A percentile compares a stretch with the other conserved stretches of the same genome.
Evolutionary conservation across 2,329 filamentous ascomycete species (phyloP).

Genomic region (Verruconis gallopava): DNA sequence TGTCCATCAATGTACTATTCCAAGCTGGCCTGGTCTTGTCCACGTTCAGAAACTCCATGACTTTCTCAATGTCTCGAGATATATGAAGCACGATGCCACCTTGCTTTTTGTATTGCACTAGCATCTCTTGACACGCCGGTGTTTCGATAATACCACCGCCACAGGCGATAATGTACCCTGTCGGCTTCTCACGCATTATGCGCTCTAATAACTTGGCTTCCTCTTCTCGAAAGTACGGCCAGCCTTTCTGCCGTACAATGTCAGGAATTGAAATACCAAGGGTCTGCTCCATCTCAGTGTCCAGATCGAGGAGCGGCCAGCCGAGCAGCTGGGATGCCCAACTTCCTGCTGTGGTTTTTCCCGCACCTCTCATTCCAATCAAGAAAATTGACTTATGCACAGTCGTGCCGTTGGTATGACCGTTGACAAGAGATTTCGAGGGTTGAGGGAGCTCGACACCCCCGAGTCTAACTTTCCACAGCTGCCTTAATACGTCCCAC

Average conservation of each 20-base stretch:
- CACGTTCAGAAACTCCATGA: slow-evolving; percentile 75
- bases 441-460: slow-evolving; percentile 51
- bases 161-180: slow-evolving; percentile 76
- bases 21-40: slow-evolving; percentile 91
- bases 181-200: slow-evolving; percentile 60
- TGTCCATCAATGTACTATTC: slow-evolving; percentile 78
- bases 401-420: slow-evolving; percentile 23
- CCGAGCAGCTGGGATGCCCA: slow-evolving; percentile 70
- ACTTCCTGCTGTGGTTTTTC: slow-evolving; percentile 83
- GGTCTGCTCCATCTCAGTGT: slow-evolving; percentile 68
- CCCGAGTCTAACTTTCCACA: slow-evolving; percentile 63
- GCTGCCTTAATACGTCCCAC: slow-evolving; percentile 80
- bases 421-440: slow-evolving; percentile 22
- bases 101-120: slow-evolving; percentile 57
- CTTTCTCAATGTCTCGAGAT: slow-evolving; percentile 73
- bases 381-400: slow-evolving; percentile 66
- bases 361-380: slow-evolving; percentile 93
- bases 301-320: slow-evolving; percentile 73
- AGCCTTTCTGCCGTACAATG: slow-evolving; percentile 65
- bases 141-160: slow-evolving; percentile 89
- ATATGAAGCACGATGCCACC: slow-evolving; percentile 81
- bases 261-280: slow-evolving; percentile 70
- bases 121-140: slow-evolving; percentile 61
- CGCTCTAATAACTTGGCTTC: slow-evolving; percentile 64
- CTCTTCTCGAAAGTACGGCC: slow-evolving; percentile 74